Evolutionary conservation across 768 basidiomycete species (phyloP).

Genomic region (Ramaria rubella): DNA sequence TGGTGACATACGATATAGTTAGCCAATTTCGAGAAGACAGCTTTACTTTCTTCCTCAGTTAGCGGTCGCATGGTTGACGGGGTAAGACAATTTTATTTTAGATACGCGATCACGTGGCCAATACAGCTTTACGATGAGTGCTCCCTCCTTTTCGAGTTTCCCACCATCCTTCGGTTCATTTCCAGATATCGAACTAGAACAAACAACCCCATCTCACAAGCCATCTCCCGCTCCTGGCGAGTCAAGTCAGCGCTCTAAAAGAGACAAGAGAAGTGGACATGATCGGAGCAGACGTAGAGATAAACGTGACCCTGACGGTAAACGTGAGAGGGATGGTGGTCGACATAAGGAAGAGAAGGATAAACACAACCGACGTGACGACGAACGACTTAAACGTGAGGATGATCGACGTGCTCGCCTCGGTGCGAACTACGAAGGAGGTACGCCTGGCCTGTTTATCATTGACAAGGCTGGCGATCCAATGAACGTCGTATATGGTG

Average conservation of each 20-base stretch:
- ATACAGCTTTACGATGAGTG: constrained; percentile 31
- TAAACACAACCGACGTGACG: constrained; percentile 6
- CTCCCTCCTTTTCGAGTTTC: constrained; percentile 56
- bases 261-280: constrained; percentile 25
- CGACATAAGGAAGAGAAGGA: constrained; percentile 5
- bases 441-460: constrained; percentile 33
- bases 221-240: no score
- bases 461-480: constrained; percentile 45
- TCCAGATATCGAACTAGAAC: constrained; percentile 56
- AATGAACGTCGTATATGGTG: constrained; percentile 62
- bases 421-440: constrained; percentile 17
- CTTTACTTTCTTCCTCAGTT: constrained; percentile 95
- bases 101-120: constrained; percentile 14
- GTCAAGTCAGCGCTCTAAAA: no score
- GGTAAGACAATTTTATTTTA: constrained; percentile 15
- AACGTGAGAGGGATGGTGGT: constrained; percentile 15
- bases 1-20: constrained; percentile 84
- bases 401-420: constrained; percentile 27
- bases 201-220: no score
- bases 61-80: constrained; percentile 74
- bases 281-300: constrained; percentile 19
- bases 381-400: constrained; percentile 28
- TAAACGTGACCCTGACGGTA: constrained; percentile 19
- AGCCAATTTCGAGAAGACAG: constrained; percentile 92
- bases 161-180: constrained; percentile 66